Percentiles rank a stretch among this genome's conserved stretches.
Evolutionary conservation across 2,329 filamentous ascomycete species (phyloP).

Genomic region (Fusarium nurragi): DNA sequence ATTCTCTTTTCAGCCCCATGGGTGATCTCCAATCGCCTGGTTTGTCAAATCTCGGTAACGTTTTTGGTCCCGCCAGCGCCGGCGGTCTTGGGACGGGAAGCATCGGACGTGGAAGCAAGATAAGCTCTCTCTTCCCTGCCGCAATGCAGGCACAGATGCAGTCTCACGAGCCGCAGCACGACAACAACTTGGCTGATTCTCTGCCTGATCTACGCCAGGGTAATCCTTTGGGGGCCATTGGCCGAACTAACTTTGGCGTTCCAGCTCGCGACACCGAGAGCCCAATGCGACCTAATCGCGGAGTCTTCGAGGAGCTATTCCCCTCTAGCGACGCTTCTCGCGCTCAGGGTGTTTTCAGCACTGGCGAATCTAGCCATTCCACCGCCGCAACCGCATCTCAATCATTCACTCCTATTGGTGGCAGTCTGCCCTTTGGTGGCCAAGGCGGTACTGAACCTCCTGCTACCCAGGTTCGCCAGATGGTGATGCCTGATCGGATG

Average conservation of each 20-base stretch:
- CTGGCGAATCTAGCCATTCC: conserved; percentile 51
- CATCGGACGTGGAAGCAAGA: conserved; percentile 79
- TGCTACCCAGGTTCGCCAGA: conserved; percentile 80
- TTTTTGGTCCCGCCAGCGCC: conserved; percentile 72
- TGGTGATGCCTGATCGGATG: conserved; percentile 99
- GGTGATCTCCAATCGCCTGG: conserved; percentile 81
- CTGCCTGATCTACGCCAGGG: conserved; percentile 68
- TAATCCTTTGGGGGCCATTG: conserved; percentile 73
- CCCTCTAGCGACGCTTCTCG: conserved; percentile 49
- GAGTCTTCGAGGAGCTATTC: conserved; percentile 66
- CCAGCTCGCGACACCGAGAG: conserved; percentile 67
- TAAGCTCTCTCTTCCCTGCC: conserved; percentile 86
- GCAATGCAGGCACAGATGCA: conserved; percentile 95
- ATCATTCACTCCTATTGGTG: conserved; percentile 50
- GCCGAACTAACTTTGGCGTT: conserved; percentile 66
- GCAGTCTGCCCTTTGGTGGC: conserved; percentile 50
- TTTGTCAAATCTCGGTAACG: conserved; percentile 71
- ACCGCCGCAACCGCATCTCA: conserved; percentile 47
- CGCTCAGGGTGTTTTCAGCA: conserved; percentile 51
- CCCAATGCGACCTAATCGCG: conserved; percentile 64
- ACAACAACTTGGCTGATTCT: conserved; percentile 66
- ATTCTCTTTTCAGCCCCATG: conserved; percentile 80
- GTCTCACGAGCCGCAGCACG: conserved; percentile 74
- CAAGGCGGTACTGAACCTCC: conserved; percentile 58
- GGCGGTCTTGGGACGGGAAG: conserved; percentile 68